Evolutionary conservation across 352 stramenopile genomes (phyloP).

Genomic region (Globisporangium carolinianum): DNA sequence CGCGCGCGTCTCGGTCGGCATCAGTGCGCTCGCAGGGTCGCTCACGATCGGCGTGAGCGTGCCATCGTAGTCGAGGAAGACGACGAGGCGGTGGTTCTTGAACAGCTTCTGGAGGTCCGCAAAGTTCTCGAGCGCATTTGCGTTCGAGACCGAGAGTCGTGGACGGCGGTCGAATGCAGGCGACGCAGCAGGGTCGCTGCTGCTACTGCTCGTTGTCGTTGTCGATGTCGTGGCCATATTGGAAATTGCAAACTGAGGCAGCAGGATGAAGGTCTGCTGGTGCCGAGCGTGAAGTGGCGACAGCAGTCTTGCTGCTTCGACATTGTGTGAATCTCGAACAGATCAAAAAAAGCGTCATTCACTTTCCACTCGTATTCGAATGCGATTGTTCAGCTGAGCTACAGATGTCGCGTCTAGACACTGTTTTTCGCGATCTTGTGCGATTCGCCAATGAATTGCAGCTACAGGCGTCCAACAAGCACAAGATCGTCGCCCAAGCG

Average conservation of each 20-base stretch:
- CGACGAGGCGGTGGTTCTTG: conserved; percentile 49
- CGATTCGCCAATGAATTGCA: not conserved
- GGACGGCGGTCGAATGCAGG: conserved; percentile 10
- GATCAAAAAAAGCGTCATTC: too few species aligned
- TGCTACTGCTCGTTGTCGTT: not conserved
- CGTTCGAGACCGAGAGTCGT: conserved; percentile 59
- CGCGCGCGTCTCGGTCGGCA: conserved; percentile 56
- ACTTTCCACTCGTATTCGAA: too few species aligned
- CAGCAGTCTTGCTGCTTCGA: too few species aligned
- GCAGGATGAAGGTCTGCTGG: not conserved
- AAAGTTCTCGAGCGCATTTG: conserved; percentile 76
- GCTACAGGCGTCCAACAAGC: conserved; percentile 9
- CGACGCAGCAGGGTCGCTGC: not conserved
- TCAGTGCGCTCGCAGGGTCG: conserved; percentile 64
- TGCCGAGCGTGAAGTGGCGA: too few species aligned
- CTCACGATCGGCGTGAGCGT: conserved; percentile 89
- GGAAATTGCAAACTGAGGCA: not conserved
- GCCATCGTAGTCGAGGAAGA: conserved; percentile 89
- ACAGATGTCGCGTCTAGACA: too few species aligned
- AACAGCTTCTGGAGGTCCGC: conserved; percentile 43
- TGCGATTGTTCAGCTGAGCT: too few species aligned
- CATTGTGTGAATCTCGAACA: too few species aligned
- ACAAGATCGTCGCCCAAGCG: conserved; percentile 8
- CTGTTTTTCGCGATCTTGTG: too few species aligned
- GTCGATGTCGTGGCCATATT: not conserved